phyloP scores from a whole-genome alignment of 768 basidiomycete species.

The Scleroderma bovista region DNA sequence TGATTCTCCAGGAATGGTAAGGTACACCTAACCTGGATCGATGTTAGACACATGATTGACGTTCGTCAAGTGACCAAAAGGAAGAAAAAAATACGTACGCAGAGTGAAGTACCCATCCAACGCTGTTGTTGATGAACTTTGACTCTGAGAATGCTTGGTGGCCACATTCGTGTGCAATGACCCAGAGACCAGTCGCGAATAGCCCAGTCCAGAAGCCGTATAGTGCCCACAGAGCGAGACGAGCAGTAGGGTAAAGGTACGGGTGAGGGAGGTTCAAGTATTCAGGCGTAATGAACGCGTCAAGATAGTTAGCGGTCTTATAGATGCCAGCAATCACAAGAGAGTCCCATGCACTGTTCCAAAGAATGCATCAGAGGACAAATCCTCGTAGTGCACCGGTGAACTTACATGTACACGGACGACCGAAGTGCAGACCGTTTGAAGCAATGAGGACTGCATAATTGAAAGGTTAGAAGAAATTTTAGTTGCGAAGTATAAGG shows the following conservation, averaged over 20 bases:
- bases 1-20: conserved; percentile 95
- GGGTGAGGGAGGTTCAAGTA: conserved; percentile 53
- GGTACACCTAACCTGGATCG: conserved; percentile 78
- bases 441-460: conserved; percentile 72
- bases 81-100: conserved; percentile 43
- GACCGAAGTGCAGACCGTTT: conserved; percentile 83
- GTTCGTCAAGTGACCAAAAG: not conserved
- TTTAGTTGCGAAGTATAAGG: conserved; percentile 3
- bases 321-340: conserved; percentile 63
- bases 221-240: conserved; percentile 68
- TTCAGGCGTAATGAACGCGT: conserved; percentile 54
- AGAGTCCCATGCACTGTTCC: conserved; percentile 64
- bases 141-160: conserved; percentile 96
- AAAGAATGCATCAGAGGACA: conserved; percentile 9
- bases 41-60: conserved; percentile 19
- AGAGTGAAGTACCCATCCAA: conserved; percentile 92
- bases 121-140: conserved; percentile 84
- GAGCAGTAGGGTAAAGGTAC: conserved; percentile 53
- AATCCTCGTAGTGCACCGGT: not conserved
- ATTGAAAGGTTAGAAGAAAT: not conserved
- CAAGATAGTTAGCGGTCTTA: conserved; percentile 60
- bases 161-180: conserved; percentile 91
- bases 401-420: conserved; percentile 66
- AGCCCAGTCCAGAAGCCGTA: conserved; percentile 83
- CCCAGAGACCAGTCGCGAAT: conserved; percentile 91